These are phyloP conservation scores for Botrytis aclada DNA, from an alignment of 2,329 filamentous ascomycete genomes.

Conservation along the genomic window DNA sequence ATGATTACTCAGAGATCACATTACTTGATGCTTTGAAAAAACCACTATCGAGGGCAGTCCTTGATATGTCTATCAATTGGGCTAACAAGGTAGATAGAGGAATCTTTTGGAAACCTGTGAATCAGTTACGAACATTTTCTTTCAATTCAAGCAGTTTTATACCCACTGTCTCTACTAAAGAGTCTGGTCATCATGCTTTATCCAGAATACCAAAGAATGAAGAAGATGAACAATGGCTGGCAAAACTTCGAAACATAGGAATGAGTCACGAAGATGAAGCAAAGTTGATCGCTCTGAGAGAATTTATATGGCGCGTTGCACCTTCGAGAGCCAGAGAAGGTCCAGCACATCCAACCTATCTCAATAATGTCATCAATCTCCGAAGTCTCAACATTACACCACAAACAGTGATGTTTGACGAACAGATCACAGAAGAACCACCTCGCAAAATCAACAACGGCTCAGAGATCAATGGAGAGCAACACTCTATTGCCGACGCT, in stretches of 20 bases:
- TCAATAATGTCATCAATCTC: slow-evolving; percentile 71
- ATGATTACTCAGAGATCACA: slow-evolving; percentile 67
- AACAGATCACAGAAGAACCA: slow-evolving; percentile 52
- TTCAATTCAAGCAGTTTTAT: slow-evolving; percentile 56
- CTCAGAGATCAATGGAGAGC: slow-evolving; percentile 37
- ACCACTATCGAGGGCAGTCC: slow-evolving; percentile 73
- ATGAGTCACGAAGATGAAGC: slow-evolving; percentile 80
- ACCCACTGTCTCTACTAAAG: slow-evolving; percentile 54
- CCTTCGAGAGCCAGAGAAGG: slow-evolving; percentile 53
- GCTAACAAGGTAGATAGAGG: slow-evolving; percentile 77
- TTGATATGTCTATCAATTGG: slow-evolving; percentile 86
- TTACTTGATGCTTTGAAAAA: slow-evolving; percentile 80
- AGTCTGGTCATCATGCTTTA: slow-evolving; percentile 56
- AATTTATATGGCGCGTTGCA: slow-evolving; percentile 87
- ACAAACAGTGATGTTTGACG: slow-evolving; percentile 91
- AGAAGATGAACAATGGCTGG: slow-evolving; percentile 93
- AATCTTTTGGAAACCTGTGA: slow-evolving; percentile 79
- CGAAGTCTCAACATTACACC: slow-evolving; percentile 74
- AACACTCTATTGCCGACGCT: slow-evolving; percentile 83
- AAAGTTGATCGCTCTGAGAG: slow-evolving; percentile 79
- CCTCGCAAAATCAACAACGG: slow-evolving; percentile 38
- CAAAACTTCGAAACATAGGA: slow-evolving; percentile 77
- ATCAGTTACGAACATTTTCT: slow-evolving; percentile 67
- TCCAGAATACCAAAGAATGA: slow-evolving; percentile 71
- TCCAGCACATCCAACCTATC: slow-evolving; percentile 38